phyloP scores from a whole-genome alignment of 192 early-diverging fungal species.

The Phlyctochytrium arcticum region DNA sequence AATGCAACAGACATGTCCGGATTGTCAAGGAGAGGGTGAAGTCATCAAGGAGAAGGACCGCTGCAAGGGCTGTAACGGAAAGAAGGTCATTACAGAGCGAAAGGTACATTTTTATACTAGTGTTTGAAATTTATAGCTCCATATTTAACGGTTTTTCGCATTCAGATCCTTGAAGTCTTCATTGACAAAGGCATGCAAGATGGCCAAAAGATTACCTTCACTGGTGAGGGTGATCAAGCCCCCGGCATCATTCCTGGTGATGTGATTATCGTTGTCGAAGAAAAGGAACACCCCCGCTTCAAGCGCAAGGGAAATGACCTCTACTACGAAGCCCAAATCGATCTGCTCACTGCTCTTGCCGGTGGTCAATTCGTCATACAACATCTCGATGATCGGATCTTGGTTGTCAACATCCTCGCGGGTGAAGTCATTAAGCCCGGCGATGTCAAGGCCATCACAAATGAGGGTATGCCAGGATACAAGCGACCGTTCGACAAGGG shows the following conservation, averaged over 20 bases:
- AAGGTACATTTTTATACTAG: slow-evolving; percentile 59
- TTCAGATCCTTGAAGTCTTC: slow-evolving; percentile 84
- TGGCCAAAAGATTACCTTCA: slow-evolving; percentile 92
- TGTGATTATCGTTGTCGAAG: slow-evolving; percentile 93
- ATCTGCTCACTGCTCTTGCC: slow-evolving; percentile 89
- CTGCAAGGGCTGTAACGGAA: slow-evolving; percentile 87
- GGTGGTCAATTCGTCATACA: slow-evolving; percentile 89
- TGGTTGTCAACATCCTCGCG: slow-evolving; percentile 85
- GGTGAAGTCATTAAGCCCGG: slow-evolving; percentile 95
- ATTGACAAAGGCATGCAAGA: slow-evolving; percentile 98
- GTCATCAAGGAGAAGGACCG: slow-evolving; percentile 85
- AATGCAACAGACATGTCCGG: slow-evolving; percentile 93
- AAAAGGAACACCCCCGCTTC: slow-evolving; percentile 92
- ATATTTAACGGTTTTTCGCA: not conserved
- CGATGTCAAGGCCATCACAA: slow-evolving; percentile 77
- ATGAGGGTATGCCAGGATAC: slow-evolving; percentile 94
- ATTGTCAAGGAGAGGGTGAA: slow-evolving; percentile 89
- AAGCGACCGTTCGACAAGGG: slow-evolving; percentile 73
- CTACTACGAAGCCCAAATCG: slow-evolving; percentile 88
- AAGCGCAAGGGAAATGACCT: slow-evolving; percentile 91
- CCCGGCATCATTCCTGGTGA: slow-evolving; percentile 95
- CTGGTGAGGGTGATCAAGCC: slow-evolving; percentile 93
- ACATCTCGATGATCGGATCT: slow-evolving; percentile 89
- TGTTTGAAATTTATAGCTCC: not conserved
- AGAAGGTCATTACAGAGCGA: slow-evolving; percentile 81